phyloP scores from a whole-genome alignment of 2,329 filamentous ascomycete genomes.

The Aspergillus fijiensis region DNA sequence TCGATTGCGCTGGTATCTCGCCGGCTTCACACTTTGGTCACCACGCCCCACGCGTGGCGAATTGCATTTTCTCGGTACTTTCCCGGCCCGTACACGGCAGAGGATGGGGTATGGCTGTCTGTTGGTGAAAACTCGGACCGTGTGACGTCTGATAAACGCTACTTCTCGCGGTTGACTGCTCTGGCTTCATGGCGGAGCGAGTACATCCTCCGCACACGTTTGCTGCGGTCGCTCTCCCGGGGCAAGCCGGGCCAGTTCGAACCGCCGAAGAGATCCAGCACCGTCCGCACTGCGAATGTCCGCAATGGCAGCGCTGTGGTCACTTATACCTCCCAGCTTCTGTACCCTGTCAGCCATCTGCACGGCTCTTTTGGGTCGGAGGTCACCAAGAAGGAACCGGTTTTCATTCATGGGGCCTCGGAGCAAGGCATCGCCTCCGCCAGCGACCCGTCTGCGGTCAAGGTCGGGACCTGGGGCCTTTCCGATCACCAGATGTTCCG shows the following conservation, averaged over 20 bases:
- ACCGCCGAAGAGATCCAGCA: conserved; percentile 52
- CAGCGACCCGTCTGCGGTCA: conserved; percentile 72
- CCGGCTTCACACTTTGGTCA: conserved; percentile 82
- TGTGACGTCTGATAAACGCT: conserved; percentile 70
- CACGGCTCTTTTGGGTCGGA: conserved; percentile 73
- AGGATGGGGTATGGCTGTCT: conserved; percentile 41
- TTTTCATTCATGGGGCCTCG: conserved; percentile 79
- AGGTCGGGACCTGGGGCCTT: conserved; percentile 80
- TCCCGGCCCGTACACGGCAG: conserved; percentile 66
- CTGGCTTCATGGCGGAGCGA: conserved; percentile 95
- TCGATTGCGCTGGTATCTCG: conserved; percentile 82
- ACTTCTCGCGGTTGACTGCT: conserved; percentile 77
- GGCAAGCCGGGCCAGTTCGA: conserved; percentile 69
- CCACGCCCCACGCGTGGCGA: conserved; percentile 89
- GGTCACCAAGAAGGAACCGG: conserved; percentile 67
- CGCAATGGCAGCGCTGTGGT: conserved; percentile 72
- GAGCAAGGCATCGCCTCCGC: conserved; percentile 75
- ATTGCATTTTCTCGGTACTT: conserved; percentile 91
- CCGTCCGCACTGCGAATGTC: conserved; percentile 53
- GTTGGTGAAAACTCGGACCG: conserved; percentile 53
- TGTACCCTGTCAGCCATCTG: conserved; percentile 74
- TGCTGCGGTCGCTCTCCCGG: conserved; percentile 75
- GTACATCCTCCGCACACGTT: conserved; percentile 82
- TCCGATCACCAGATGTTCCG: conserved; percentile 71
- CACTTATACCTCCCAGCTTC: conserved; percentile 82